These are phyloP conservation scores for Venturia carpophila DNA, from an alignment of 2,329 filamentous ascomycete species.

Conservation along the genomic window DNA sequence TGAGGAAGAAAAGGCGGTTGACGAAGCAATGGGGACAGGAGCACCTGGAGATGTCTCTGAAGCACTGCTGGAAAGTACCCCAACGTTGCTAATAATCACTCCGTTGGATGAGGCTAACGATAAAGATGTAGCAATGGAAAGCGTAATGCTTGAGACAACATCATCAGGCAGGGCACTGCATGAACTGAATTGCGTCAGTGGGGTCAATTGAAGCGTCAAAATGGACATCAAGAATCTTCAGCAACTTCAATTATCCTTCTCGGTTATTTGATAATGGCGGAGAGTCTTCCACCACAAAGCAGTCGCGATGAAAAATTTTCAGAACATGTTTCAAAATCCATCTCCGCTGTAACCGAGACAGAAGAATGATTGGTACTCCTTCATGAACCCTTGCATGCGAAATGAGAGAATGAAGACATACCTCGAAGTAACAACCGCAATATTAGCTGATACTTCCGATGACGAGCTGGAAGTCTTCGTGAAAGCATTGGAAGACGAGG, in stretches of 20 bases:
- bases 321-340: no score
- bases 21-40: not conserved
- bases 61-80: not conserved
- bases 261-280: no score
- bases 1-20: no score
- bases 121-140: not conserved
- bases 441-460: not conserved
- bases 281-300: no score
- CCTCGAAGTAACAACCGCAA: not conserved
- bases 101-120: not conserved
- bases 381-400: no score
- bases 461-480: not conserved
- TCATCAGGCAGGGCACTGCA: not conserved
- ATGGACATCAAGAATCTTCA: no score
- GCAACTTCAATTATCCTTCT: no score
- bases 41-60: not conserved
- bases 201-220: no score
- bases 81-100: no score
- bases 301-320: no score
- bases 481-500: not conserved
- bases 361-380: no score
- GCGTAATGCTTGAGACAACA: not conserved
- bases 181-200: not conserved
- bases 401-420: not conserved
- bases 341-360: no score